Evolutionary conservation across 495 filamentous ascomycete genomes (phyloP), one percentile per base, ranked within the genome.

Genomic region (Trichocladium uniseriatum): DNA sequence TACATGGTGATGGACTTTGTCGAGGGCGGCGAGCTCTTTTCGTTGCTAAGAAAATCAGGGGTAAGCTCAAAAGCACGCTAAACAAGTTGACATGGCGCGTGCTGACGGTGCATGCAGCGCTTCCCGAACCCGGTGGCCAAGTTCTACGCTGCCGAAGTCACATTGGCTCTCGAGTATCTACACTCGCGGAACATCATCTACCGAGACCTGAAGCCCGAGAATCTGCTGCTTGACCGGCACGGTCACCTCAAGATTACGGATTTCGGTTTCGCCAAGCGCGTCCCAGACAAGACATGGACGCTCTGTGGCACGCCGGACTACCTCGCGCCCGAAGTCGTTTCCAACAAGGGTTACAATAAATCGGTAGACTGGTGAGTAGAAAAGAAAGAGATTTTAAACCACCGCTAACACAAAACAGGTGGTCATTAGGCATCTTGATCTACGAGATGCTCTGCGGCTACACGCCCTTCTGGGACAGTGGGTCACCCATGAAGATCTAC

Each of bases 1-100:
- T 98, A 98, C 74, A 97, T 98, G 92, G 92, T 98, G 55, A 97
- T 98, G 92, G 92, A 97, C 61, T 98, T 98, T 71, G 87, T 98
- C n/a, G 94, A 98, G 67, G 92, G 92, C 56, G 92, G 92, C 48
- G 94, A 98, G 72, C 73, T 98, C 43, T 98, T 98, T 67, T 96
- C 90, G 60, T 64, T 97, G 56, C 72, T 98, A 48, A 80, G 94
- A 49, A 96, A 96, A 69, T 96, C 91, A 32, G 94, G 95, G 76
- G 92, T 96, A 73, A 69, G 84, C 16, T 19, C 20, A 4, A 18
- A 8, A 7, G 2, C 14, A 22, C 2, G 22, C 7, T 22, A 15
- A n/a, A 42, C 7, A n/a, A 20, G 10, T 19, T 21, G 15, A 16
- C 7, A 6, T 11, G 38, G 29, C 6, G 4, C 10, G 7, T 51